Conservation (phyloP, 345 rosid genomes). For the Iberis pinnata region DNA sequence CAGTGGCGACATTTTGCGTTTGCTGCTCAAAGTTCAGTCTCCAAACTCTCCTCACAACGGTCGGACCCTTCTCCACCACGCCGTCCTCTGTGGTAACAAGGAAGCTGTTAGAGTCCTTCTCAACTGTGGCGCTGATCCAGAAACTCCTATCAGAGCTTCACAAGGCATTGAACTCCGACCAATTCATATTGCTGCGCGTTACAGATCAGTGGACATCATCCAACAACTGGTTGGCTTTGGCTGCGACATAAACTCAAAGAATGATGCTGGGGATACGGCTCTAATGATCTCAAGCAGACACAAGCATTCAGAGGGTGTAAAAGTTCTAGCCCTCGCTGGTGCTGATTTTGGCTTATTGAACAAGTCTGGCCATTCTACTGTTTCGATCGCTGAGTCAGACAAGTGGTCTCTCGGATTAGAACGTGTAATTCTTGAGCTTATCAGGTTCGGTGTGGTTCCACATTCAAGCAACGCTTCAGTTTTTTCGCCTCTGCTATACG, state of each 20-base stretch:
- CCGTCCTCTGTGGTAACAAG: constrained; percentile 69
- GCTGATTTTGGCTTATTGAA: constrained; percentile 79
- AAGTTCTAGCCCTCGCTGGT: constrained; percentile 59
- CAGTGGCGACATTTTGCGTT: constrained; percentile 59
- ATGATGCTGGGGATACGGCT: constrained; percentile 70
- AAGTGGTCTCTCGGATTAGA: constrained; percentile 66
- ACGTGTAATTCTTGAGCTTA: constrained; percentile 48
- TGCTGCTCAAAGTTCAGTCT: constrained; percentile 51
- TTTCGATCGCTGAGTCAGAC: constrained; percentile 46
- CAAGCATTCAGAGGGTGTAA: constrained; percentile 52
- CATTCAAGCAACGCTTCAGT: constrained; percentile 47
- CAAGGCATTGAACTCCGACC: constrained; percentile 52
- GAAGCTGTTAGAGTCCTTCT: constrained; percentile 67
- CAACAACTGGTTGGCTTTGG: constrained; percentile 54
- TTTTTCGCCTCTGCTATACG: constrained; percentile 54
- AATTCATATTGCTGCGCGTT: constrained; percentile 74
- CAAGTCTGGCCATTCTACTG: constrained; percentile 39
- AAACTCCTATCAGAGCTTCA: constrained; percentile 45
- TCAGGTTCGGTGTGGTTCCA: constrained; percentile 52
- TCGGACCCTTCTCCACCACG: constrained; percentile 90
- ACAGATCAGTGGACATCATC: constrained; percentile 45
- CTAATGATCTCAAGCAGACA: constrained; percentile 58
- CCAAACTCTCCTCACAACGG: constrained; percentile 50
- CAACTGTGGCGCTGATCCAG: constrained; percentile 52
- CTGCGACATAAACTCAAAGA: constrained; percentile 65